A percentile compares a stretch with the other conserved stretches of the same genome.
These are phyloP conservation scores for Auricularia heimuer DNA, from an alignment of 768 basidiomycete genomes.

Conservation along the genomic window DNA sequence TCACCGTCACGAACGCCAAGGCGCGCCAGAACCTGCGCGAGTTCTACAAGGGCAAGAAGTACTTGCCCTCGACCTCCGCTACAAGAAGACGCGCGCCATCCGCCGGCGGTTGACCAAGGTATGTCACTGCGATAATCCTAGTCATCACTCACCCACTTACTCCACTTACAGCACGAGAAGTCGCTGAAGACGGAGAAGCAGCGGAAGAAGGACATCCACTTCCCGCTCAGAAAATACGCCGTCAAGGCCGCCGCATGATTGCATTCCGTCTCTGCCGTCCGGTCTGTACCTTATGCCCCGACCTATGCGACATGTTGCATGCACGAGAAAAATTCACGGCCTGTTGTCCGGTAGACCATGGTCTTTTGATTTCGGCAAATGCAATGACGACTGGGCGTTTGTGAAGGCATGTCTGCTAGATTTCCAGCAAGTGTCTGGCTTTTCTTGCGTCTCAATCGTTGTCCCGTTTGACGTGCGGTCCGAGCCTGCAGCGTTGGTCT, in stretches of 20 bases:
- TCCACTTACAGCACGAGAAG: constrained; percentile 56
- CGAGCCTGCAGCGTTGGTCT: too few species aligned
- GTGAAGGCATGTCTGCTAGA: too few species aligned
- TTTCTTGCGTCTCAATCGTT: too few species aligned
- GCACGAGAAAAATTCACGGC: neutral
- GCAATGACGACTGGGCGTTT: too few species aligned
- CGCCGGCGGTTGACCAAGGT: constrained; percentile 89
- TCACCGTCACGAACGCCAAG: constrained; percentile 99
- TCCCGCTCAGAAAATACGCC: constrained; percentile 89
- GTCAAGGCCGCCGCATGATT: constrained; percentile 53
- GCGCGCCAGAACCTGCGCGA: constrained; percentile 93
- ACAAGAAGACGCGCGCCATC: constrained; percentile 98
- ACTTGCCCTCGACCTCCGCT: constrained; percentile 94
- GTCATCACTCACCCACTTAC: neutral
- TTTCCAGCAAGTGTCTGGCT: too few species aligned
- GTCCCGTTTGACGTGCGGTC: too few species aligned
- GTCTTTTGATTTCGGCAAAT: too few species aligned
- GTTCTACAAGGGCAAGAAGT: constrained; percentile 96
- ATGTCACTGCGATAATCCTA: constrained; percentile 15
- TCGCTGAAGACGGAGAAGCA: constrained; percentile 86
- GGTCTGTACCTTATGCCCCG: neutral
- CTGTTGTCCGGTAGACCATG: too few species aligned
- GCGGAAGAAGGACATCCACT: constrained; percentile 89
- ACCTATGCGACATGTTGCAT: constrained; percentile 1
- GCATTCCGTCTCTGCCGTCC: neutral